phyloP scores from a whole-genome alignment of 2,329 filamentous ascomycete genomes.

The Didymella sp. region DNA sequence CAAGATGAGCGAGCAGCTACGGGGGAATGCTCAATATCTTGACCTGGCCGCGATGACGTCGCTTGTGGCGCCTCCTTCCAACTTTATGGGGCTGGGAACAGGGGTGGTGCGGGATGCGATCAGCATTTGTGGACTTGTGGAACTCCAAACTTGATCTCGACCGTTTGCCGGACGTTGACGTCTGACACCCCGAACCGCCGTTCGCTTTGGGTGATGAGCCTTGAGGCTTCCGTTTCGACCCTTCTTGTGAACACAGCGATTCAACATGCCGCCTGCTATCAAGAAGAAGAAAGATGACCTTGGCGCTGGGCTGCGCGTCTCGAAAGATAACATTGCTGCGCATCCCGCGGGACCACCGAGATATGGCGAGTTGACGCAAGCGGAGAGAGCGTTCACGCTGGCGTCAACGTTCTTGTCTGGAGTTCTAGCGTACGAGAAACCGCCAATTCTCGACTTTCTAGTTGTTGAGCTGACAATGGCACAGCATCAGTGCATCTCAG shows the following conservation, averaged over 20 bases:
- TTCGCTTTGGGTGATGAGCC: constrained; percentile 21
- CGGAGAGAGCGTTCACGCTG: constrained; percentile 58
- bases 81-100: constrained; percentile 17
- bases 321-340: constrained; percentile 50
- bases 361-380: constrained; percentile 57
- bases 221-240: constrained; percentile 4
- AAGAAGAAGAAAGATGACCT: constrained; percentile 48
- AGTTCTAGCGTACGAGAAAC: constrained; percentile 52
- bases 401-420: constrained; percentile 60
- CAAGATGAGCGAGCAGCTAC: constrained; percentile 19
- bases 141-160: constrained; percentile 36
- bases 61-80: background rate
- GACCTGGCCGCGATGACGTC: constrained; percentile 22
- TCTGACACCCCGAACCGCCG: constrained; percentile 20
- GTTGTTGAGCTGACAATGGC: constrained; percentile 22
- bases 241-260: background rate
- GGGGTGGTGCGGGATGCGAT: constrained; percentile 28
- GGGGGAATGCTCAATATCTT: constrained; percentile 32
- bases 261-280: constrained; percentile 34
- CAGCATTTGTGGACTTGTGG: constrained; percentile 25
- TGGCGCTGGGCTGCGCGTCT: constrained; percentile 54
- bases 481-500: constrained; percentile 69
- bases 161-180: constrained; percentile 17
- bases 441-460: background rate
- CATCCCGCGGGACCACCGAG: constrained; percentile 55